Evolutionary conservation across 495 filamentous ascomycete genomes (phyloP).

Genomic region (Tuber magnatum): DNA sequence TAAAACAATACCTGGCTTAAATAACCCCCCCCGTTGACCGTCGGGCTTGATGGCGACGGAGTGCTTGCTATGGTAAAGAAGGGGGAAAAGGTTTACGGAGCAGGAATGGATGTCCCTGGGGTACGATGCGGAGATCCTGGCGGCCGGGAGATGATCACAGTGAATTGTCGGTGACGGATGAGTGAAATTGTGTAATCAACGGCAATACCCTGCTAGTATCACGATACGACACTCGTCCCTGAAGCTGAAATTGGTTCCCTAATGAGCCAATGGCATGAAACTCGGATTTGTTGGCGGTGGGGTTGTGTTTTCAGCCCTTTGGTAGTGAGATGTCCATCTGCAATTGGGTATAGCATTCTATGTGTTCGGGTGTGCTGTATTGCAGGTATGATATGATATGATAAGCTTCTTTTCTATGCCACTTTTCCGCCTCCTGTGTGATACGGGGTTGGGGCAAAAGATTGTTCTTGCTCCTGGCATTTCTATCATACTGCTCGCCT

Average conservation of each 20-base stretch:
- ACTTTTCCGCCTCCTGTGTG: not conserved
- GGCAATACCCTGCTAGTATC: not conserved
- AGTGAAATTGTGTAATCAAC: not conserved
- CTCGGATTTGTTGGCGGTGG: not conserved
- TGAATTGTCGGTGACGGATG: not conserved
- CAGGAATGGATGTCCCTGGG: not conserved
- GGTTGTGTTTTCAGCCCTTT: not conserved
- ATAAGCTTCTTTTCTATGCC: not conserved
- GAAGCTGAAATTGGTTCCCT: not conserved
- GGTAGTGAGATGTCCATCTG: not conserved
- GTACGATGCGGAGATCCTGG: not conserved
- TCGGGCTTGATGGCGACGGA: not conserved
- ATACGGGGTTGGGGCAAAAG: not conserved
- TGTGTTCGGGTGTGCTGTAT: not conserved
- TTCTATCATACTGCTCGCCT: not conserved
- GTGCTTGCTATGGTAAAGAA: not conserved
- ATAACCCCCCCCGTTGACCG: not conserved
- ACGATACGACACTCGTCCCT: not conserved
- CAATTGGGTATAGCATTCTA: not conserved
- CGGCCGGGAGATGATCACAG: not conserved
- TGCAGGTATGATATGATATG: not conserved
- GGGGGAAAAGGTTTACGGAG: not conserved
- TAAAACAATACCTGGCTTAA: not conserved
- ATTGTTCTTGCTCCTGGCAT: not conserved
- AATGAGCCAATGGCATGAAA: not conserved